Evolutionary conservation across 257 asterid genomes (phyloP), one percentile per base, ranked within the genome.

Genomic region (Knoxia roxburghii): DNA sequence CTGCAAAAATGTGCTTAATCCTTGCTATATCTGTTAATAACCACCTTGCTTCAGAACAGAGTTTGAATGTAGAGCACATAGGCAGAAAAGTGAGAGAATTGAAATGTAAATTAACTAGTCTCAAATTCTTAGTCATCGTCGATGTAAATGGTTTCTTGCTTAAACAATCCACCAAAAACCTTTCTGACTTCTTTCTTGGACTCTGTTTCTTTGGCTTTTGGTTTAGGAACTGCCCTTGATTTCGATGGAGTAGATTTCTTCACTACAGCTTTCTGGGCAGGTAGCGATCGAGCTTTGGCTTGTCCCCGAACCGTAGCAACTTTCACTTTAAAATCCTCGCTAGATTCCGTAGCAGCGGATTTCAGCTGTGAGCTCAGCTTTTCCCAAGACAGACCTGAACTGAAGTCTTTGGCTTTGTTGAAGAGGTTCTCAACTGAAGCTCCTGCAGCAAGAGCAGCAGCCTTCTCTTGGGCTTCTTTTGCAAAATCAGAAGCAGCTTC

Each of bases 71-170:
- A 20, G 65, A 56, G 9, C 27, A 66, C 15, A 50, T 24, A 18
- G 4, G 43, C 18, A 52, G 39, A 67, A 39, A 60, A 70, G 48
- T 30, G 26, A 56, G 30, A 67, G 61, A 51, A 46, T 21, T 48
- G 52, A 55, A 65, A 69, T 46, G 17, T 45, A 27, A 30, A 37
- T 26, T 46, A n/a, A n/a, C 51, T 14, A 50, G 56, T 50, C 26
- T 6, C 13, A 41, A 65, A 65, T 17, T 52, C 76, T 85, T 72
- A 86, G 72, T 87, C 95, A 72, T 91, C 96, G 73, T 89, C 98
- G 7, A 90, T 80, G 66, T 91, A 91, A 80, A 91, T 89, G 78
- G 97, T 91, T 82, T 91, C 97, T 78, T 91, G 98, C 84, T 84
- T 69, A 82, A 91, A 91, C 75, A 89, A 71, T 26, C 96, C 98